phyloP scores from a whole-genome alignment of 2,329 filamentous ascomycete species.

The Nemania bipapillata region DNA sequence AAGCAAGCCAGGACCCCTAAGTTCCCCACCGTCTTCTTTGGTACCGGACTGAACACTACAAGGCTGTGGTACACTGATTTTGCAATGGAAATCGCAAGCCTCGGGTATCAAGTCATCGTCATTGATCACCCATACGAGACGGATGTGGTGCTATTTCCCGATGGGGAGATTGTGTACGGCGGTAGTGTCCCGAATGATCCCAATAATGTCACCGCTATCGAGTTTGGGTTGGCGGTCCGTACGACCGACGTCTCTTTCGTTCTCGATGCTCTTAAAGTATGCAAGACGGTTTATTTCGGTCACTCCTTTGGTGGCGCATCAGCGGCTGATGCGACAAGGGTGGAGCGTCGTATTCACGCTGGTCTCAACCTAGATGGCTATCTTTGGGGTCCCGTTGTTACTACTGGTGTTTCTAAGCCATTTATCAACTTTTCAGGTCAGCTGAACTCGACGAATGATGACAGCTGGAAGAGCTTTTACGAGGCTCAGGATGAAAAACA shows the following conservation, averaged over 20 bases:
- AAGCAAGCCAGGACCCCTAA: slow-evolving; percentile 9
- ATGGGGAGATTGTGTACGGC: slow-evolving; percentile 35
- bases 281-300: slow-evolving; percentile 33
- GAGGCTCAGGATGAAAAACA: slow-evolving; percentile 29
- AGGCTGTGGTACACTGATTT: slow-evolving; percentile 32
- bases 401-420: slow-evolving; percentile 23
- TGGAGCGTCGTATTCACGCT: slow-evolving; percentile 26
- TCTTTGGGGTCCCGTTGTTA: slow-evolving; percentile 33
- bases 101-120: slow-evolving; percentile 31
- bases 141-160: slow-evolving; percentile 33
- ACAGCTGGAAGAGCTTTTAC: slow-evolving; percentile 32
- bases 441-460: slow-evolving; percentile 21
- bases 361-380: slow-evolving; percentile 31
- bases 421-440: slow-evolving; percentile 34
- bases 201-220: slow-evolving; percentile 24
- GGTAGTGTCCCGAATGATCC: slow-evolving; percentile 26
- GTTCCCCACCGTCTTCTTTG: slow-evolving; percentile 29
- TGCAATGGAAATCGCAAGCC: slow-evolving; percentile 33
- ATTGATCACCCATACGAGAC: slow-evolving; percentile 38
- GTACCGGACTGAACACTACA: slow-evolving; percentile 33
- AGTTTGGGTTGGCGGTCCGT: slow-evolving; percentile 31
- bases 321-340: slow-evolving; percentile 19
- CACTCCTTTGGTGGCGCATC: slow-evolving; percentile 35
- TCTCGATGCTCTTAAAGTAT: slow-evolving; percentile 25
- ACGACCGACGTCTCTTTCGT: slow-evolving; percentile 29